Conservation (phyloP, 352 stramenopile species). For the Globisporangium paroecandrum region DNA sequence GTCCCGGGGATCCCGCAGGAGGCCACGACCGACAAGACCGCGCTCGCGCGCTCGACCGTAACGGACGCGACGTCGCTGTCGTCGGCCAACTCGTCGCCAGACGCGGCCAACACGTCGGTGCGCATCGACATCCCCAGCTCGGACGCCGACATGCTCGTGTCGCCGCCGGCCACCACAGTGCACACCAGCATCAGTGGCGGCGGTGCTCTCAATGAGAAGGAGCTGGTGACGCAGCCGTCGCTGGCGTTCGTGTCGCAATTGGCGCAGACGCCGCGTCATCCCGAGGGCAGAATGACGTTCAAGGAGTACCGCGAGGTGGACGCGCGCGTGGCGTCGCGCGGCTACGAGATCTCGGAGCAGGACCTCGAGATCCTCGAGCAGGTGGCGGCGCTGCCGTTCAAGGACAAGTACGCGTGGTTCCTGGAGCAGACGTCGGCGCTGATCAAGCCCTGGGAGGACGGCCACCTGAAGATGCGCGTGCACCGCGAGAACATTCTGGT, state of each 20-base stretch:
- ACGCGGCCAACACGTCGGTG: slow-evolving; percentile 11
- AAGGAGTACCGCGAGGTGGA: slow-evolving; percentile 88
- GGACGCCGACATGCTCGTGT: slow-evolving; percentile 41
- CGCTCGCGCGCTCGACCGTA: slow-evolving; percentile 10
- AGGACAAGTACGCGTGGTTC: slow-evolving; percentile 88
- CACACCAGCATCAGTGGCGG: neutral
- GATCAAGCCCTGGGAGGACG: slow-evolving; percentile 84
- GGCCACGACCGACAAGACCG: slow-evolving; percentile 13
- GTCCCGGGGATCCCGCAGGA: neutral
- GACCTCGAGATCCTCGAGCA: slow-evolving; percentile 85
- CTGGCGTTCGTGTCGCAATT: slow-evolving; percentile 85
- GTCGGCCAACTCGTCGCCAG: slow-evolving; percentile 13
- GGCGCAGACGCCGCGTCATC: slow-evolving; percentile 75
- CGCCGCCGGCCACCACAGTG: slow-evolving; percentile 20
- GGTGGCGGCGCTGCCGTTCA: slow-evolving; percentile 79
- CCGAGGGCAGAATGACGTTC: slow-evolving; percentile 84
- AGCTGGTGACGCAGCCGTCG: slow-evolving; percentile 78
- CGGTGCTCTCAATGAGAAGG: slow-evolving; percentile 29
- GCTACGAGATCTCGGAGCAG: slow-evolving; percentile 87
- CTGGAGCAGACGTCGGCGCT: slow-evolving; percentile 77
- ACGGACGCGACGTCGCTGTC: slow-evolving; percentile 20
- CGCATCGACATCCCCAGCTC: slow-evolving; percentile 41
- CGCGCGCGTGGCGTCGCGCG: slow-evolving; percentile 73
- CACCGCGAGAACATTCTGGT: slow-evolving; percentile 83
- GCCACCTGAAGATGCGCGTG: slow-evolving; percentile 83